Percentiles rank a stretch among this genome's conserved stretches.
phyloP scores from a whole-genome alignment of 148 eudicot species.

The Talinum fruticosum region DNA sequence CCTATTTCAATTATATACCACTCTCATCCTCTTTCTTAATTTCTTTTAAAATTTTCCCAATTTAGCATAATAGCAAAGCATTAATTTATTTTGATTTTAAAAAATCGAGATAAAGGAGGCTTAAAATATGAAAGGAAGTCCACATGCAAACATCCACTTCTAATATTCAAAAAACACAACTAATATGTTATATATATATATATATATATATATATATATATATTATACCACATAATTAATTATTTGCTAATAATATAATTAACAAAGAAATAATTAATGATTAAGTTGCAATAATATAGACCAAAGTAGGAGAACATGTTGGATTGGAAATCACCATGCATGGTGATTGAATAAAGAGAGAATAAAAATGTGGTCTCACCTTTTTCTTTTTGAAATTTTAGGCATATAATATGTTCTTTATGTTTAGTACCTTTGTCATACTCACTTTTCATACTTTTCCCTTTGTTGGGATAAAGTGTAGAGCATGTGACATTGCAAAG shows the following conservation, averaged over 20 bases:
- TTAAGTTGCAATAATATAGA: background rate
- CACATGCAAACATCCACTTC: no score
- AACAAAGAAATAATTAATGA: background rate
- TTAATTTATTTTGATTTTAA: no score
- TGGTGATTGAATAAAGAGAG: constrained; percentile 18
- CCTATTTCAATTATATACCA: no score
- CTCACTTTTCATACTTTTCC: constrained; percentile 34
- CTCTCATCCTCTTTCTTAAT: no score
- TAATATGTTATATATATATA: no score
- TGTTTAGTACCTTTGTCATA: constrained; percentile 36
- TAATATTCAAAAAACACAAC: no score
- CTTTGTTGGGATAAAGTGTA: constrained; percentile 45
- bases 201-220: no score
- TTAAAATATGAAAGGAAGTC: no score
- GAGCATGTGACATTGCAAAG: constrained; percentile 50
- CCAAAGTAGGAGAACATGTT: background rate
- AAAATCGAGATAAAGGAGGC: no score
- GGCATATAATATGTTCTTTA: constrained; percentile 27
- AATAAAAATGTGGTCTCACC: constrained; percentile 23
- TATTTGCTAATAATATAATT: background rate
- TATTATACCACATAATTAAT: background rate
- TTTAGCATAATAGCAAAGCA: no score
- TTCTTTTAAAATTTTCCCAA: no score
- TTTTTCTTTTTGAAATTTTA: constrained; percentile 22
- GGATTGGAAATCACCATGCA: constrained; percentile 4